A percentile compares a stretch with the other conserved stretches of the same genome.
These are phyloP conservation scores for Fusarium sublunatum DNA, from an alignment of 2,329 filamentous ascomycete genomes.

Conservation along the genomic window DNA sequence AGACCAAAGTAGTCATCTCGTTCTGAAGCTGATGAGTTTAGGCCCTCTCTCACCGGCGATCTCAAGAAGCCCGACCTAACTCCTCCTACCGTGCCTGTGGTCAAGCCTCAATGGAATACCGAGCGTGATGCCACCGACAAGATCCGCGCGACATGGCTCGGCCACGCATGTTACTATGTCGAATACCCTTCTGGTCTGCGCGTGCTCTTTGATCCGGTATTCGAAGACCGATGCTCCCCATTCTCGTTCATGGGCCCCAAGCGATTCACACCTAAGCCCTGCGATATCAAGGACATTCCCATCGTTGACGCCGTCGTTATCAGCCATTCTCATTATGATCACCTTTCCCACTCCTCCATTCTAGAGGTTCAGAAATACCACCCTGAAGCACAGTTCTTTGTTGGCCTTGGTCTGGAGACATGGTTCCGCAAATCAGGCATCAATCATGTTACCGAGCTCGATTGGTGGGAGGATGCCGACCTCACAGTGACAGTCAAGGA, in stretches of 20 bases:
- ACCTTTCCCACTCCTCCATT: slow-evolving; percentile 82
- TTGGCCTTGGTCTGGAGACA: slow-evolving; percentile 81
- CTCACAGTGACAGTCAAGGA: slow-evolving; percentile 65
- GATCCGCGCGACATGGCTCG: slow-evolving; percentile 91
- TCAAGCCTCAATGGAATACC: slow-evolving; percentile 73
- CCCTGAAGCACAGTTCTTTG: slow-evolving; percentile 87
- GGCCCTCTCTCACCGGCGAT: slow-evolving; percentile 56
- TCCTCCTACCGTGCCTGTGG: slow-evolving; percentile 73
- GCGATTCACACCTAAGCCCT: slow-evolving; percentile 82
- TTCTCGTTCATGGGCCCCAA: slow-evolving; percentile 77
- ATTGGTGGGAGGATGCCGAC: slow-evolving; percentile 92
- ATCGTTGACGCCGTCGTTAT: slow-evolving; percentile 82
- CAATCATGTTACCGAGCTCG: slow-evolving; percentile 83
- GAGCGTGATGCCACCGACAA: slow-evolving; percentile 65
- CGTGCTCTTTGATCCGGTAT: slow-evolving; percentile 93
- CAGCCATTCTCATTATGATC: slow-evolving; percentile 93
- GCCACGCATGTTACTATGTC: slow-evolving; percentile 92
- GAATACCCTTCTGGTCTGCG: slow-evolving; percentile 89
- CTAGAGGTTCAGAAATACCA: slow-evolving; percentile 75
- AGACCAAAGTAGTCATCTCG: not conserved
- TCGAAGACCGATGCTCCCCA: slow-evolving; percentile 87
- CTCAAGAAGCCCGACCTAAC: slow-evolving; percentile 68
- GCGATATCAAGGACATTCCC: slow-evolving; percentile 81
- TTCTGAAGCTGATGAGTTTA: slow-evolving; percentile 32
- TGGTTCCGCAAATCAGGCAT: slow-evolving; percentile 84